Conservation (phyloP, 768 basidiomycete species). For the Hygrocybe punicea region DNA sequence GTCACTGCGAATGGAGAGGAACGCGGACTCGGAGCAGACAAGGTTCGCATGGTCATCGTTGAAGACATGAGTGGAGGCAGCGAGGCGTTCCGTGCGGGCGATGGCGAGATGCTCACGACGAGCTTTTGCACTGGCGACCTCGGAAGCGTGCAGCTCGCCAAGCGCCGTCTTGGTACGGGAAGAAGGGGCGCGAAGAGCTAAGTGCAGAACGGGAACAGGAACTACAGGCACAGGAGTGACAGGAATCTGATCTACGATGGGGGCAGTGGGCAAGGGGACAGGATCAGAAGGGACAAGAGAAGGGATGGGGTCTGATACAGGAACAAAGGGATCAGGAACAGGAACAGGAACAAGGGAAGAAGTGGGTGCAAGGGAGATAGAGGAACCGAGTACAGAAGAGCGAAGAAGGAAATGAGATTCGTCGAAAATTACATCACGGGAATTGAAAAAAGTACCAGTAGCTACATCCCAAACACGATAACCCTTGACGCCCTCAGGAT, state of each 20-base stretch:
- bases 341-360: too few relatives aligned
- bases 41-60: neutral
- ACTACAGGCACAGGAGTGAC: neutral
- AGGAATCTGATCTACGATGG: neutral
- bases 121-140: too few relatives aligned
- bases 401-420: constrained; percentile 4
- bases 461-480: constrained; percentile 14
- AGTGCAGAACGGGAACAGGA: neutral
- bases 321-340: too few relatives aligned
- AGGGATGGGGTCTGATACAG: too few relatives aligned
- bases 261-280: neutral
- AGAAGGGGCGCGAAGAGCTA: too few relatives aligned
- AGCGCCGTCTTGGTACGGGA: too few relatives aligned
- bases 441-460: constrained; percentile 6
- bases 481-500: constrained; percentile 26
- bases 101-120: too few relatives aligned
- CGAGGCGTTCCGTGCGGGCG: neutral
- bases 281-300: too few relatives aligned
- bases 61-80: neutral
- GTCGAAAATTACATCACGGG: constrained; percentile 30
- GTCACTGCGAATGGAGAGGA: neutral
- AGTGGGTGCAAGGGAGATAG: neutral
- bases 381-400: neutral
- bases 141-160: too few relatives aligned
- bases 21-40: neutral